Percentiles rank a stretch among this genome's conserved stretches.
phyloP scores from a whole-genome alignment of 495 filamentous ascomycete genomes.

The Neurospora sp. region DNA sequence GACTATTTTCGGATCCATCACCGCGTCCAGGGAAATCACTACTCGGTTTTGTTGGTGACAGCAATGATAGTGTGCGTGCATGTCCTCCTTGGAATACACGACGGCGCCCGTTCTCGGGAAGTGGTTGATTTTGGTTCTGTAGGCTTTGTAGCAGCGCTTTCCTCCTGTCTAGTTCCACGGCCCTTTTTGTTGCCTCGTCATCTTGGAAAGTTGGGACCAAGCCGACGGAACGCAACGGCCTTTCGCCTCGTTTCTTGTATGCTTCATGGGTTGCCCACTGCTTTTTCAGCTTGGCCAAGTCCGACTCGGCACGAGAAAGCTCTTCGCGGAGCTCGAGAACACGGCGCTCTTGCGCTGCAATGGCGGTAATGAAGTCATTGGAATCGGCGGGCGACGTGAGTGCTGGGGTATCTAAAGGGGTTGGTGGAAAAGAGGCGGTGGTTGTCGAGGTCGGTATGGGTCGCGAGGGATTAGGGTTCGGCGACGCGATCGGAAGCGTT shows the following conservation, averaged over 20 bases:
- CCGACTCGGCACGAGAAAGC: conserved; percentile 65
- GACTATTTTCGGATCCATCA: conserved; percentile 8
- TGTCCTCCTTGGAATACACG: conserved; percentile 49
- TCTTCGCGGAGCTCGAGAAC: conserved; percentile 90
- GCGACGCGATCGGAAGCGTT: conserved; percentile 57
- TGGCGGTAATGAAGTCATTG: conserved; percentile 70
- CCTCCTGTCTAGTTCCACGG: conserved; percentile 48
- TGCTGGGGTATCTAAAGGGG: conserved; percentile 31
- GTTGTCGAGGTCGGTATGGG: conserved; percentile 33
- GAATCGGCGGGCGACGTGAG: conserved; percentile 52
- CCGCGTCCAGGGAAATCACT: conserved; percentile 8
- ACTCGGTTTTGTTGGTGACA: conserved; percentile 52
- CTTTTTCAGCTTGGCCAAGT: conserved; percentile 67
- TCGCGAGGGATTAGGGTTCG: conserved; percentile 30
- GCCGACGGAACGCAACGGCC: conserved; percentile 36
- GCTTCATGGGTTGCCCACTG: conserved; percentile 73
- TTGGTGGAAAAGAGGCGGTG: conserved; percentile 34
- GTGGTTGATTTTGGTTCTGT: conserved; percentile 44
- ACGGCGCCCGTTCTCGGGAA: conserved; percentile 28
- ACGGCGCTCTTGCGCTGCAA: conserved; percentile 86
- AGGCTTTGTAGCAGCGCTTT: conserved; percentile 45
- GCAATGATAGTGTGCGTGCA: conserved; percentile 68
- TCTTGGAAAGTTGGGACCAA: conserved; percentile 21
- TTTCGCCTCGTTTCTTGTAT: conserved; percentile 62
- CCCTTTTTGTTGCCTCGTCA: conserved; percentile 27